Base-by-base conservation (phyloP, 202 grass and related monocot genomes). In the Hordeum pubiflorum region DNA sequence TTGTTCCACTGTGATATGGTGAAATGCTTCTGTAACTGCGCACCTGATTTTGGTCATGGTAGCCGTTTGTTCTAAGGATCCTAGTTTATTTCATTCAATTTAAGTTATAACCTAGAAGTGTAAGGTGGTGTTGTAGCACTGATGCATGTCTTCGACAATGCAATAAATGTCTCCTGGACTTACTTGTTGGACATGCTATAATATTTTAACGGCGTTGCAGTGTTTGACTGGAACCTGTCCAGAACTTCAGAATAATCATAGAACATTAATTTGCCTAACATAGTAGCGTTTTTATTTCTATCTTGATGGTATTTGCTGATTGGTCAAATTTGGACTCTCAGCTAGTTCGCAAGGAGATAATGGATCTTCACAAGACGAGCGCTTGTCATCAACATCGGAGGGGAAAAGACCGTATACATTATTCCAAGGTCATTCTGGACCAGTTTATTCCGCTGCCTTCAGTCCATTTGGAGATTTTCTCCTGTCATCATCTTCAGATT, bases 381-480 rank as follows among this genome's bases (percentile, higher is more conserved):
- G 85, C 67, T 43, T 89, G n/a, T 73, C 88, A 58, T 76, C 44
- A 69, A 82, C 78, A 75, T 89, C 92, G 62, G 91, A 93, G 59
- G 73, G 82, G 23, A 89, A 88, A 88, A 89, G 74, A 73, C 50
- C 92, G 0, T 94, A 93, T 74, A 86, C 92, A 59, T 80, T 97
- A 79, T 91, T 94, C 73, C 90, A 98, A 81, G 95, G 95, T 63
- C 95, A 98, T 83, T 87, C 90, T 81, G 95, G 92, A 40, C 95
- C 95, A 74, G 90, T 98, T 84, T 93, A 94, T 89, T 98, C 95
- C 1, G 82, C 84, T 10, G 86, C 92, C 22, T 98, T 98, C 74
- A 94, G 90, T 36, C 95, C 92, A 67, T 87, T 93, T 82, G 95
- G 91, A 58, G 92, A 98, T 88, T 98, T 89, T 86, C 86, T 98